Evolutionary conservation across 352 stramenopile species (phyloP).

Genomic region (Globisporangium orthogonon): DNA sequence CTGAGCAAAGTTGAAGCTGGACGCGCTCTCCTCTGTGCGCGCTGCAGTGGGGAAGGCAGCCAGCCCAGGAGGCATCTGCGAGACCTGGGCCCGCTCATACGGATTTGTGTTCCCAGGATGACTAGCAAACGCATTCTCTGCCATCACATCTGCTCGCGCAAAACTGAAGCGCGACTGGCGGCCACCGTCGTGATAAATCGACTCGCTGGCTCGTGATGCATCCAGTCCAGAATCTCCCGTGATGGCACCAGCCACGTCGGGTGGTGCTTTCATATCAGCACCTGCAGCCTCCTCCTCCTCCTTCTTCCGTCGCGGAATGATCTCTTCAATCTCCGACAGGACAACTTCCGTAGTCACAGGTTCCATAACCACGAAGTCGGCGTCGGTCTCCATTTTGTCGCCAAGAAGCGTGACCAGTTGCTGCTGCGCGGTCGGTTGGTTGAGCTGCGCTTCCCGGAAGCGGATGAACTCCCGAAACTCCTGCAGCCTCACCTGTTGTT

Average conservation of each 20-base stretch:
- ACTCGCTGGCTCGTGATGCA: conserved; percentile 1
- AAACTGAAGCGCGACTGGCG: conserved; percentile 56
- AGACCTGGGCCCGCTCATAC: background rate
- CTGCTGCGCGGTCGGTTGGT: conserved; percentile 34
- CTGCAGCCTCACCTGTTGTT: conserved; percentile 34
- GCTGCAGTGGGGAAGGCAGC: conserved; percentile 8
- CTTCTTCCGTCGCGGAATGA: conserved; percentile 38
- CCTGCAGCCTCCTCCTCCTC: conserved; percentile 4
- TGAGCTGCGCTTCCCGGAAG: conserved; percentile 37
- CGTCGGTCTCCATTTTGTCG: conserved; percentile 18
- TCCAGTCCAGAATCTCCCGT: background rate
- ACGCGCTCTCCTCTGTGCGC: conserved; percentile 8
- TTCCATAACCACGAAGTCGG: conserved; percentile 47
- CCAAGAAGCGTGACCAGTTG: conserved; percentile 36
- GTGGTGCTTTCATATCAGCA: background rate
- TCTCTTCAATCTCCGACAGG: conserved; percentile 48
- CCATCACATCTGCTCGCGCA: conserved; percentile 17
- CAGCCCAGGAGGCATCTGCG: conserved; percentile 20
- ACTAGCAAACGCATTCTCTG: background rate
- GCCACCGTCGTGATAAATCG: conserved; percentile 1
- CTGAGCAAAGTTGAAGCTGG: conserved; percentile 35
- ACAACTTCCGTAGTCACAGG: conserved; percentile 44
- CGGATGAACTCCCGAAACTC: conserved; percentile 62
- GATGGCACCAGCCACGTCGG: background rate
- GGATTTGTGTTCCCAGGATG: background rate